Base-by-base conservation (phyloP, 1,139 yeast genomes). In the Magnusiomyces starmeri region DNA sequence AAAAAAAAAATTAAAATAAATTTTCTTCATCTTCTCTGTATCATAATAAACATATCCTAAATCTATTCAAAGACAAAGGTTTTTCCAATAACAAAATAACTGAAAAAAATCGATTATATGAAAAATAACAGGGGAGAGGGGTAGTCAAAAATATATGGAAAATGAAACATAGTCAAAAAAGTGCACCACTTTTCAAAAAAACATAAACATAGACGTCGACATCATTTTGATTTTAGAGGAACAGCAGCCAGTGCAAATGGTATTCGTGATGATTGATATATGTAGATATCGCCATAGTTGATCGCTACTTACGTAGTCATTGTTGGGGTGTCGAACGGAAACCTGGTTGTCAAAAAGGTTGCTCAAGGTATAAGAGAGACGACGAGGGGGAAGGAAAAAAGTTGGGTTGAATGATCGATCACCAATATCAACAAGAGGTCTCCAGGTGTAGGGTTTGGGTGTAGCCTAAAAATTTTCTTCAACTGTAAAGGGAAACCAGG, bases 211-310 rank as follows among this genome's bases (percentile, higher is more conserved):
- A n/a, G n/a, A n/a, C n/a, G n/a, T n/a, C n/a, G n/a, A n/a, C n/a
- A n/a, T n/a, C n/a, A n/a, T n/a, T n/a, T n/a, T n/a, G n/a, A n/a
- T n/a, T n/a, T n/a, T n/a, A n/a, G n/a, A n/a, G n/a, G n/a, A n/a
- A n/a, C n/a, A 16, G 54, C 54, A 51, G 51, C 54, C 54, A 51
- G 48, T 51, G 54, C 51, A 4, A 25, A 34, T 39, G 49, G 42
- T 37, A n/a, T 37, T 25, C 18, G 14, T 20, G 12, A 12, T n/a
- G 21, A 10, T 20, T 51, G 51, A 43, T 43, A 44, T 39, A 46
- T 46, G 24, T 43, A 9, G 42, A 49, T 43, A 34, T 48, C 42
- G 46, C n/a, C 37, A 32, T 32, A 32, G 37, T 9, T 16, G 9
- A 27, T 20, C 25, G 27, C 40, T 22, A 44, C 47, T 44, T 44